Evolutionary conservation across 2,329 filamentous ascomycete genomes (phyloP).

Genomic region (Polytolypa hystricis): DNA sequence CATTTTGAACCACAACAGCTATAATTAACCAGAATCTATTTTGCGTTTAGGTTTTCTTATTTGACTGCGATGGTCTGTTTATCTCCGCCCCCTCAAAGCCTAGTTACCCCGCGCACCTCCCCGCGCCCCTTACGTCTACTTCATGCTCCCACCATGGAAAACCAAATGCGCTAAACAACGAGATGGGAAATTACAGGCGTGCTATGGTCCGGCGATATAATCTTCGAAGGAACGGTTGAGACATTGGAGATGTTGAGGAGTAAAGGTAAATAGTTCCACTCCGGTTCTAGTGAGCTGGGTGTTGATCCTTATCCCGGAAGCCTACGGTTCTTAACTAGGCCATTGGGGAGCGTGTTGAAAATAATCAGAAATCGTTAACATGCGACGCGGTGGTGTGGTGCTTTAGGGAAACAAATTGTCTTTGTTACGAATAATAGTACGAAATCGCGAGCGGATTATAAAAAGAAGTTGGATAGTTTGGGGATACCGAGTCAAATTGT

Average conservation of each 20-base stretch:
- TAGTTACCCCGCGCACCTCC: background rate
- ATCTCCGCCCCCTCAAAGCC: slow-evolving; percentile 1
- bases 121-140: too few species aligned
- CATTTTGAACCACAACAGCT: slow-evolving; percentile 5
- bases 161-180: too few species aligned
- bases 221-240: slow-evolving; percentile 76
- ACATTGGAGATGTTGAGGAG: slow-evolving; percentile 72
- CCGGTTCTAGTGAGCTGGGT: too few species aligned
- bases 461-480: slow-evolving; percentile 74
- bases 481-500: slow-evolving; percentile 65
- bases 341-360: too few species aligned
- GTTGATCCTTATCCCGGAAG: too few species aligned
- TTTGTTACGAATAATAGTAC: slow-evolving; percentile 99
- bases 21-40: slow-evolving; percentile 13
- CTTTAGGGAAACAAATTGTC: slow-evolving; percentile 71
- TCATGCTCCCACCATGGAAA: too few species aligned
- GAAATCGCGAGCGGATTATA: slow-evolving; percentile 85
- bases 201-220: slow-evolving; percentile 86
- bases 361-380: background rate
- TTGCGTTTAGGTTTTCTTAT: slow-evolving; percentile 64
- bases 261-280: slow-evolving; percentile 54
- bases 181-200: slow-evolving; percentile 66
- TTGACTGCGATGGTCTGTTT: slow-evolving; percentile 85
- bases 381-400: background rate
- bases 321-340: too few species aligned